Evolutionary conservation across 2,329 filamentous ascomycete genomes (phyloP).

Genomic region (Colletotrichum tabaci): DNA sequence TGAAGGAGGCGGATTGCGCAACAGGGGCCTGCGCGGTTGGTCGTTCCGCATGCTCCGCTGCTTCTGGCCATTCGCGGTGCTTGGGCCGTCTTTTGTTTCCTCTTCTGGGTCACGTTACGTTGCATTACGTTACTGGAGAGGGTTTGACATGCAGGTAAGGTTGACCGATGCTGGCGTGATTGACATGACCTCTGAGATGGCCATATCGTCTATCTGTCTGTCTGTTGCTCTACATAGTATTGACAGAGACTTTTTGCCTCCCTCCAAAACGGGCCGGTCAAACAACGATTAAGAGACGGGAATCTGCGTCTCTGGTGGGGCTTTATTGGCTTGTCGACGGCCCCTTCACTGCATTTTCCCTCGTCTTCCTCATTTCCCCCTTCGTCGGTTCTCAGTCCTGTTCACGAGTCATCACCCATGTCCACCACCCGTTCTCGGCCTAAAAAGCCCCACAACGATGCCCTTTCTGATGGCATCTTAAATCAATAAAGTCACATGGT

Average conservation of each 20-base stretch:
- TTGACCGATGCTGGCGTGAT: not conserved
- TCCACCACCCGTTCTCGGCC: not conserved
- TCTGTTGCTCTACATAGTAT: too few species aligned
- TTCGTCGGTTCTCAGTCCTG: not conserved
- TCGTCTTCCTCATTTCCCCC: not conserved
- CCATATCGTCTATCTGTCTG: too few species aligned
- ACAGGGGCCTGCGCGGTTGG: not conserved
- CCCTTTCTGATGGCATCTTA: not conserved
- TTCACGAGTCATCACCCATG: constrained; percentile 16
- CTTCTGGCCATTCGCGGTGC: constrained; percentile 26
- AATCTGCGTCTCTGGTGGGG: not conserved
- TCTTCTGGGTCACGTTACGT: not conserved
- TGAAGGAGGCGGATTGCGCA: constrained; percentile 17
- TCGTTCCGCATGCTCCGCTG: constrained; percentile 14
- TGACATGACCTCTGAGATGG: too few species aligned
- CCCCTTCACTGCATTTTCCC: not conserved
- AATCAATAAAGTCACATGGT: constrained; percentile 3
- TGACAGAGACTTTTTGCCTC: not conserved
- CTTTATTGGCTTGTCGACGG: not conserved
- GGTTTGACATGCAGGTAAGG: not conserved
- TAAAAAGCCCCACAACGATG: not conserved
- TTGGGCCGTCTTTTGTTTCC: constrained; percentile 35
- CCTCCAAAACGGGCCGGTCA: not conserved
- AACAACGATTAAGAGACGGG: too few species aligned
- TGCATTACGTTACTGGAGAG: not conserved